phyloP scores from a whole-genome alignment of 1,139 yeast species.

The Taphrina flavorubra region DNA sequence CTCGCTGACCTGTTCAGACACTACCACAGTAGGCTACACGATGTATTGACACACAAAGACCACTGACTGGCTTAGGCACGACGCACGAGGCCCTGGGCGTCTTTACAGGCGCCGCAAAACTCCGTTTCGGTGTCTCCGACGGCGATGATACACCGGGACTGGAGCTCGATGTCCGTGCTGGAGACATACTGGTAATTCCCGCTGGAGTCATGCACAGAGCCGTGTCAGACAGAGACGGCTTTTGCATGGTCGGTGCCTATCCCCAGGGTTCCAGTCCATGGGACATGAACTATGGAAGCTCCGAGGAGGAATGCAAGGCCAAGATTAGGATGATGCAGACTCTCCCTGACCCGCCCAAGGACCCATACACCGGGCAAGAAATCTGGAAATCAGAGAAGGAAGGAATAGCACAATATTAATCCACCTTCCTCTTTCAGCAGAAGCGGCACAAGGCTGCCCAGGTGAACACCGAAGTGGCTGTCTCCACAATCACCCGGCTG shows the following conservation, averaged over 20 bases:
- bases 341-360: background rate
- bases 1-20: background rate
- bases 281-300: slow-evolving; percentile 14
- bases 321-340: background rate
- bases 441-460: too few relatives aligned
- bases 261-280: slow-evolving; percentile 1
- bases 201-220: slow-evolving; percentile 20
- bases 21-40: slow-evolving; percentile 3
- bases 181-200: slow-evolving; percentile 16
- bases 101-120: slow-evolving; percentile 5
- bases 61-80: slow-evolving; percentile 4
- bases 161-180: slow-evolving; percentile 6
- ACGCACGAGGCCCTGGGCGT: slow-evolving; percentile 21
- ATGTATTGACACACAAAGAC: background rate
- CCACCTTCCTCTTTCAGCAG: too few relatives aligned
- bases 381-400: slow-evolving; percentile 2
- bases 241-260: slow-evolving; percentile 22
- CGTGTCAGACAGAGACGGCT: background rate
- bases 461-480: too few relatives aligned
- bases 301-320: slow-evolving; percentile 6
- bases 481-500: too few relatives aligned
- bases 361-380: slow-evolving; percentile 5
- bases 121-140: slow-evolving; percentile 16
- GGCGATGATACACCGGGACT: background rate
- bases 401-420: background rate